phyloP scores from a whole-genome alignment of 345 rosid genomes.

The Iberis pinnata region DNA sequence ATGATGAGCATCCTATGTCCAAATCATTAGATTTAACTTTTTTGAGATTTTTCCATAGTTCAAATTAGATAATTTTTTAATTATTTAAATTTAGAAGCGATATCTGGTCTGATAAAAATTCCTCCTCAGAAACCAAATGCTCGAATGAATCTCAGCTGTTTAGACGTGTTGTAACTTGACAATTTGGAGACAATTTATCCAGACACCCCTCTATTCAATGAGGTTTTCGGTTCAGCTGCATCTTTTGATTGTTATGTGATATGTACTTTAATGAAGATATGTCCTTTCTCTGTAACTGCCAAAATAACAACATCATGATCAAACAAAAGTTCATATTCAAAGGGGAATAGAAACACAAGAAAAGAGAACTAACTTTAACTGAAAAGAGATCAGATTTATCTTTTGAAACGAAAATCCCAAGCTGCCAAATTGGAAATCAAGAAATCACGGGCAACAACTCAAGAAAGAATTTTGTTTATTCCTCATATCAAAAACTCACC shows the following conservation, averaged over 20 bases:
- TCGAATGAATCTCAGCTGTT: conserved; percentile 81
- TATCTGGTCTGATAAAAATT: conserved; percentile 32
- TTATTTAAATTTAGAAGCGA: no score
- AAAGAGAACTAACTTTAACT: conserved; percentile 61
- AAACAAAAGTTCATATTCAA: background rate
- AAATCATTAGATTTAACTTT: no score
- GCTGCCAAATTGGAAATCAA: conserved; percentile 39
- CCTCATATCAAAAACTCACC: conserved; percentile 32
- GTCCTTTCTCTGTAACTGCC: conserved; percentile 95
- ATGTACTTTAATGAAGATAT: conserved; percentile 88
- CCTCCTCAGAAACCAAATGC: conserved; percentile 52
- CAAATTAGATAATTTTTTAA: no score
- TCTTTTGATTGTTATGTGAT: conserved; percentile 51
- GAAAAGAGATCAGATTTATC: conserved; percentile 86
- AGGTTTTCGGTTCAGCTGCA: conserved; percentile 30
- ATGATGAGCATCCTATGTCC: no score
- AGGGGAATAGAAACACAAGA: background rate
- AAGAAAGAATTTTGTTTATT: background rate
- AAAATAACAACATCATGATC: conserved; percentile 15
- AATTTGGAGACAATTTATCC: conserved; percentile 36
- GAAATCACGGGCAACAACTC: conserved; percentile 2
- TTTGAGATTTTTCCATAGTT: no score
- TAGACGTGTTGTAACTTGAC: conserved; percentile 51
- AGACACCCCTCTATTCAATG: conserved; percentile 45
- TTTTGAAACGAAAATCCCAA: conserved; percentile 86